Percentiles rank a stretch among this genome's conserved stretches.
Conservation (phyloP, 306 rosid species). For the Alnus glutinosa region DNA sequence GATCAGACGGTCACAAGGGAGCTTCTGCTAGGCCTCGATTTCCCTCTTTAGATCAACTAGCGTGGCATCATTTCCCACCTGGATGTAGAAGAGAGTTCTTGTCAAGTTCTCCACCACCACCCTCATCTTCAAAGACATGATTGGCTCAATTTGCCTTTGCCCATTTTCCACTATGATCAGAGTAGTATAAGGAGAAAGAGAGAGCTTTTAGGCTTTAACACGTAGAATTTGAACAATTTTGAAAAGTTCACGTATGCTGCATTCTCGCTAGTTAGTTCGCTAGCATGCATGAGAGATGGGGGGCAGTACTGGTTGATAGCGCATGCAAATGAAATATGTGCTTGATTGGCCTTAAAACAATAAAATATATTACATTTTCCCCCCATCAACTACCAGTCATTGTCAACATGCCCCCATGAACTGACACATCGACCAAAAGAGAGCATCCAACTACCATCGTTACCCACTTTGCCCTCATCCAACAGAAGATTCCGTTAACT, state of each 20-base stretch:
- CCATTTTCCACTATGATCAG: background rate
- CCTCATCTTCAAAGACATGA: slow-evolving; percentile 27
- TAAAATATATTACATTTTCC: no score
- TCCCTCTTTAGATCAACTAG: slow-evolving; percentile 49
- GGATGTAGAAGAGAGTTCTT: slow-evolving; percentile 45
- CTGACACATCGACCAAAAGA: no score
- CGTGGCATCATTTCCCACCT: slow-evolving; percentile 45
- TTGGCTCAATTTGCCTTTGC: background rate
- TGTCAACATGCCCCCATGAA: no score
- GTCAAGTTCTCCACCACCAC: slow-evolving; percentile 50
- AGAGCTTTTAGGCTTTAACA: background rate
- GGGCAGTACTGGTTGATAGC: background rate
- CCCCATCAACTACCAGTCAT: no score
- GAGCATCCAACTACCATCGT: no score
- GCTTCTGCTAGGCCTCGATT: slow-evolving; percentile 48
- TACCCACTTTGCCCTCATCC: no score
- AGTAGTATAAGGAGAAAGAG: background rate
- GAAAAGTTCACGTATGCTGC: slow-evolving; percentile 44
- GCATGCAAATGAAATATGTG: background rate
- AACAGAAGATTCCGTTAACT: no score
- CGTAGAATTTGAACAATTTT: background rate
- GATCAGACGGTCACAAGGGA: slow-evolving; percentile 58
- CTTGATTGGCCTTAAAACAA: background rate
- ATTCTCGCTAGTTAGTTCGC: slow-evolving; percentile 46
- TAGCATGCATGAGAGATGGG: slow-evolving; percentile 15